Conservation (phyloP, 2,329 filamentous ascomycete genomes). For the Phaeosphaeriaceae sp. region DNA sequence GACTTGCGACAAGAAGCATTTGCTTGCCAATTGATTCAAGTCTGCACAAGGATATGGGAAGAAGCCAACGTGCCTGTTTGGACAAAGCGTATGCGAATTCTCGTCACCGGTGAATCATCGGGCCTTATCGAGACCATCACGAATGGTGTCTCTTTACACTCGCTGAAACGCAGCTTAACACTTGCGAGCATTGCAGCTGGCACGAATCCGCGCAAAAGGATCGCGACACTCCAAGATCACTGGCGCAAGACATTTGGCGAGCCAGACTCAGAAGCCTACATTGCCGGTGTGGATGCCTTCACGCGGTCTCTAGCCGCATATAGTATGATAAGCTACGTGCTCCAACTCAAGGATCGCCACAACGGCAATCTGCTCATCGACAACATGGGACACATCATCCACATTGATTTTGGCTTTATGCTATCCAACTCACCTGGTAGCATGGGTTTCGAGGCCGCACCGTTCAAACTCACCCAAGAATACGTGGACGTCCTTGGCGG, state of each 20-base stretch:
- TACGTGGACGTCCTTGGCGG: constrained; percentile 86
- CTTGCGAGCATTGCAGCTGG: constrained; percentile 76
- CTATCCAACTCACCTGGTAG: constrained; percentile 84
- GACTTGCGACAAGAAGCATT: constrained; percentile 86
- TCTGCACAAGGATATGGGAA: constrained; percentile 82
- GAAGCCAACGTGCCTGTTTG: constrained; percentile 80
- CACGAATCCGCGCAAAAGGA: constrained; percentile 74
- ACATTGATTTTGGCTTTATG: constrained; percentile 93
- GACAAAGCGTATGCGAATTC: constrained; percentile 86
- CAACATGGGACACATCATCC: constrained; percentile 84
- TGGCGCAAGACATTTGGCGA: constrained; percentile 80
- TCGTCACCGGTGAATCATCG: constrained; percentile 84
- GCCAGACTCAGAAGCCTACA: constrained; percentile 72
- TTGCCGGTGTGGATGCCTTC: constrained; percentile 77
- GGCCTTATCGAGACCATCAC: constrained; percentile 88
- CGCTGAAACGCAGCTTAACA: constrained; percentile 81
- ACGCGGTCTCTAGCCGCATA: constrained; percentile 83
- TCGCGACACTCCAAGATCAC: constrained; percentile 82
- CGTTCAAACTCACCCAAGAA: constrained; percentile 85
- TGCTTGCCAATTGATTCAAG: constrained; percentile 81
- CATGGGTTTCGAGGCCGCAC: constrained; percentile 85
- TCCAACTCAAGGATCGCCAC: constrained; percentile 85
- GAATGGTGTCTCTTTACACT: constrained; percentile 86
- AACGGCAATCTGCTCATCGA: constrained; percentile 88
- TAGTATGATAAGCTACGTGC: constrained; percentile 82